Base-by-base conservation (phyloP, 2,329 filamentous ascomycete species). In the Scedosporium apiospermum region DNA sequence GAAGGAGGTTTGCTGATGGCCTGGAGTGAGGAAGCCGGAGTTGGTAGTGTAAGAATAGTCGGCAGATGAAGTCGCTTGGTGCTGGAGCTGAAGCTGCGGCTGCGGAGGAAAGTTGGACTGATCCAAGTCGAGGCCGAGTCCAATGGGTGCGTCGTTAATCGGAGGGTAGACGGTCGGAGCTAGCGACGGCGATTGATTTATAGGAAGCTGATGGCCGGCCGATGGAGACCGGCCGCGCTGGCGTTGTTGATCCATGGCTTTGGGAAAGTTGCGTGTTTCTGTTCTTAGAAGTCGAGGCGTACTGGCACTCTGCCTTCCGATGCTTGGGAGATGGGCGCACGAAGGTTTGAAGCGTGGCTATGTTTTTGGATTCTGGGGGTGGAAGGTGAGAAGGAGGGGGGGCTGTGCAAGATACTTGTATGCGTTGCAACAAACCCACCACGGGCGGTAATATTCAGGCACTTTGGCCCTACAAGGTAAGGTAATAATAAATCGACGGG, bases 111-210 rank as follows among this genome's bases (percentile, higher is more conserved):
- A 53, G 68, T 77, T 67, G 41, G 77, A 75, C 69, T 80, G 77
- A 72, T 87, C 82, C 68, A 87, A 76, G 66, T 76, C 82, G 70
- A 88, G 79, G 70, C 83, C 84, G 67, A 87, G 78, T 69, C 81
- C 81, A 68, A 80, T 76, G 61, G 76, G 78, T 68, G 74, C 69
- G 63, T 80, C 74, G 71, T 79, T 78, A 57, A 71, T 66, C 71
- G 80, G 76, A 71, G 80, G 78, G 69, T 81, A 83, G 68, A 78
- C 78, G 74, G 75, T 81, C 72, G 82, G 82, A 71, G 85, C 84
- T 69, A 85, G 83, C 69, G 86, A 88, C 74, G 85, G 85, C 67
- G 78, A 82, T 73, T 85, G 84, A 73, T 82, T 88, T 87, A 89
- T 88, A 86, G 85, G 80, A 77, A 78, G 73, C 71, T 83, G 79